A percentile compares a stretch with the other conserved stretches of the same genome.
phyloP scores from a whole-genome alignment of 1,284 basidiomycete species.

The Boletus chippewaensis region DNA sequence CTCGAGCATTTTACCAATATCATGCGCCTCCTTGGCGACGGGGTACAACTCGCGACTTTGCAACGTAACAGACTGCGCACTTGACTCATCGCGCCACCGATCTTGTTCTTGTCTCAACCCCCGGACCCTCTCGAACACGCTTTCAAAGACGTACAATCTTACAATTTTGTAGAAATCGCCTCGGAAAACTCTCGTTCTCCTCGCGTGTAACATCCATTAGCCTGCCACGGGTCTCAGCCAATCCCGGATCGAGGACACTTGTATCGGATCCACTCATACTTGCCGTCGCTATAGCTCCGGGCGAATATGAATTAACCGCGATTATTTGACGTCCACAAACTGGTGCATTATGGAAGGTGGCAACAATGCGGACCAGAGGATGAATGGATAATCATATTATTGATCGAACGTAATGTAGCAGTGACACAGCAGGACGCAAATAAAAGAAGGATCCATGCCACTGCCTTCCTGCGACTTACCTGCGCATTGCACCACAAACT shows the following conservation, averaged over 20 bases:
- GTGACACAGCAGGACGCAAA: constrained; percentile 2
- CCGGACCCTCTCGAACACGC: neutral
- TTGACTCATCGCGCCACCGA: neutral
- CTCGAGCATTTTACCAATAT: neutral
- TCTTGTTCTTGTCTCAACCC: neutral
- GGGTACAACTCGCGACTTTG: constrained; percentile 5
- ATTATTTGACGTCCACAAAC: constrained; percentile 14
- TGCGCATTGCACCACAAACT: constrained; percentile 37
- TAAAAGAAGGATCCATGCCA: neutral
- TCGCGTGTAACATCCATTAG: neutral
- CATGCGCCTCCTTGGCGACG: constrained; percentile 11
- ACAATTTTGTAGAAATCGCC: neutral
- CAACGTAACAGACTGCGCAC: constrained; percentile 6
- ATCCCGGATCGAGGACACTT: neutral
- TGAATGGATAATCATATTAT: neutral
- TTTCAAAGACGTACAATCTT: neutral
- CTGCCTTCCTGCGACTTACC: constrained; percentile 11
- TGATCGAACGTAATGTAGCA: neutral
- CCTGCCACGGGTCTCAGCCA: constrained; percentile 2
- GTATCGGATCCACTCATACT: constrained; percentile 6
- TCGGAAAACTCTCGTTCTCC: neutral
- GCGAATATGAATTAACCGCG: constrained; percentile 22
- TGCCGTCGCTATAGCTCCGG: constrained; percentile 17
- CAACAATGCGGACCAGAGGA: constrained; percentile 2
- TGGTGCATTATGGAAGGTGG: constrained; percentile 6